Evolutionary conservation across 2,329 filamentous ascomycete genomes (phyloP).

Genomic region (Thielaviopsis euricoi): DNA sequence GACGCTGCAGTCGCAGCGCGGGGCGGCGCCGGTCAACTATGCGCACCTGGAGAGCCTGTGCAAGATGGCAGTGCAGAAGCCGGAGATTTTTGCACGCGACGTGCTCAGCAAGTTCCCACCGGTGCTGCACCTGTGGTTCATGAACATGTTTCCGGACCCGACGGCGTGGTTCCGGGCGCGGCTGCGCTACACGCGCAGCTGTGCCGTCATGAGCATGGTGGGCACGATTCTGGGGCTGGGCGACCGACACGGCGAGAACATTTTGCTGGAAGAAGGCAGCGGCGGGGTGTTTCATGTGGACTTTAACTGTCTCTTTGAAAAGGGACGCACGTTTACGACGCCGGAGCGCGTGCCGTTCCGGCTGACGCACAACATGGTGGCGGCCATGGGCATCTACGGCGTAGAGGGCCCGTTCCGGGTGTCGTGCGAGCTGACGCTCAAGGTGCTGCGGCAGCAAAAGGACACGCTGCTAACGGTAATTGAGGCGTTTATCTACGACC

Average conservation of each 20-base stretch:
- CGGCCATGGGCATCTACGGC: conserved; percentile 89
- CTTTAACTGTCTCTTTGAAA: conserved; percentile 99
- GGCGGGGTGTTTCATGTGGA: conserved; percentile 95
- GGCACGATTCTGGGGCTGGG: conserved; percentile 87
- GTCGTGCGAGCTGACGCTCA: conserved; percentile 75
- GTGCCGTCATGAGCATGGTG: conserved; percentile 98
- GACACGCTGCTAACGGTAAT: conserved; percentile 95
- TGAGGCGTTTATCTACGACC: conserved; percentile 93
- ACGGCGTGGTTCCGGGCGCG: conserved; percentile 83
- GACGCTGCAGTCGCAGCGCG: conserved; percentile 58
- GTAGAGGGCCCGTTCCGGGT: conserved; percentile 87
- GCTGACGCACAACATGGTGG: conserved; percentile 94
- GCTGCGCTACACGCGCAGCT: conserved; percentile 78
- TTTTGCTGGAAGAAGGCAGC: conserved; percentile 83
- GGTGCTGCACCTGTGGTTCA: conserved; percentile 85
- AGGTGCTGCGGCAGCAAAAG: conserved; percentile 73
- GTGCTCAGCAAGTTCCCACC: conserved; percentile 56
- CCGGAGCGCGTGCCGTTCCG: conserved; percentile 92
- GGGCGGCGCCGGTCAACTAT: conserved; percentile 50
- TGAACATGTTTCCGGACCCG: conserved; percentile 85
- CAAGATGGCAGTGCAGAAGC: background rate
- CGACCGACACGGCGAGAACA: conserved; percentile 93
- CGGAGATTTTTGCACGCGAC: conserved; percentile 52
- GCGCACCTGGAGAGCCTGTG: conserved; percentile 38
- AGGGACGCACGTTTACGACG: conserved; percentile 86